Evolutionary conservation across 306 rosid species (phyloP).

Genomic region (Cicer yamashitae): DNA sequence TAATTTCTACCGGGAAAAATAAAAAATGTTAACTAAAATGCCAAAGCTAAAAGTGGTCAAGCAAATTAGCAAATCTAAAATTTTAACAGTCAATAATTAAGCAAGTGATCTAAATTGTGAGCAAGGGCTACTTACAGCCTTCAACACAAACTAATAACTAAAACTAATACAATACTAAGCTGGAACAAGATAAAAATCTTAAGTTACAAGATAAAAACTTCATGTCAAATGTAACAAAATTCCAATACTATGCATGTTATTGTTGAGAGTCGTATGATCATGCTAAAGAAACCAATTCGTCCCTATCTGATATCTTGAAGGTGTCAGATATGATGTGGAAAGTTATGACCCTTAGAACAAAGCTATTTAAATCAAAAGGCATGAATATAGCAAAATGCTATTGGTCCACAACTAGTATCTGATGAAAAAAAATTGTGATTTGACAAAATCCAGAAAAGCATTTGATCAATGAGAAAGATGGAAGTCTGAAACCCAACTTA

Average conservation of each 20-base stretch:
- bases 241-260: background rate
- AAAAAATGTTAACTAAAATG: conserved; percentile 22
- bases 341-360: background rate
- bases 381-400: background rate
- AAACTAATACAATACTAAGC: conserved; percentile 29
- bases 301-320: conserved; percentile 23
- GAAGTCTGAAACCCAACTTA: conserved; percentile 23
- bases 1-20: conserved; percentile 12
- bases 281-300: conserved; percentile 4
- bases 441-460: conserved; percentile 27
- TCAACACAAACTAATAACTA: conserved; percentile 22
- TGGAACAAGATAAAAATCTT: conserved; percentile 4
- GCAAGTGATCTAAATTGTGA: conserved; percentile 11
- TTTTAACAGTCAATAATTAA: conserved; percentile 27
- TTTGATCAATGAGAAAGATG: conserved; percentile 5
- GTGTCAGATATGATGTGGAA: conserved; percentile 9
- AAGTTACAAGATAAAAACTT: conserved; percentile 16
- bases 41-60: conserved; percentile 23
- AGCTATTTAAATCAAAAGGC: conserved; percentile 30
- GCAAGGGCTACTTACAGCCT: conserved; percentile 15
- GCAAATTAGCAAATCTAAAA: conserved; percentile 21
- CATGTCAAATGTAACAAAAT: conserved; percentile 12
- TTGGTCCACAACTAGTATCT: conserved; percentile 25
- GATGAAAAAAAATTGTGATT: conserved; percentile 7
- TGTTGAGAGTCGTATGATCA: conserved; percentile 16